Evolutionary conservation across 2,329 filamentous ascomycete genomes (phyloP), one percentile per base, ranked within the genome.

Genomic region (Amesomyces nigricolor): DNA sequence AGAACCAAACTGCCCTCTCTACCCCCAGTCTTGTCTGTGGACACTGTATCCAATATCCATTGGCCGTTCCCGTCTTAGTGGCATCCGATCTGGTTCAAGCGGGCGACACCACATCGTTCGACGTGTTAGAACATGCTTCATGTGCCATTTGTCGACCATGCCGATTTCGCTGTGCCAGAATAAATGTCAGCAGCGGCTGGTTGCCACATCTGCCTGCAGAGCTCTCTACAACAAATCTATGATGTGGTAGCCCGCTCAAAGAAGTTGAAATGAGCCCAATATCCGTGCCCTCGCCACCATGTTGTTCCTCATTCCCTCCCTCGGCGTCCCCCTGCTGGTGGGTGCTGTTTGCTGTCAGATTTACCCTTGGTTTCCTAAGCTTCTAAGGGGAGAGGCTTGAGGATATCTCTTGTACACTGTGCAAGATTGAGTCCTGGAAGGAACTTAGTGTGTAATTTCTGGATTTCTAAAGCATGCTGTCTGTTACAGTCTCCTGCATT

Each of bases 311-410:
- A 19, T 19, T 19, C 17, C 17, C 3, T 19, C 17, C 17, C 17
- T 19, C 17, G 17, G 17, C 17, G 17, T 19, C 3, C 17, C 58
- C 56, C 1, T 82, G 78, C 78, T 82, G 79, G 79, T 80, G 59
- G 75, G 81, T 57, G 73, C 71, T 16, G 69, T 74, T 1, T 73
- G 79, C 38, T 82, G 82, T 61, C 78, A 83, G 62, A 79, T 83
- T 60, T 83, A 81, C 62, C 78, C 78, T 19, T 19, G 2, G 74
- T 79, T 29, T 77, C 73, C 14, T 82, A 76, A 50, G 78, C 81
- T 62, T 75, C 73, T 59, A 79, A 80, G 50, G 75, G 74, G 78
- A 80, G 65, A 78, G 78, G 3, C 65, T 79, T 35, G 78, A 78
- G 7, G 78, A 81, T 58, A 70, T 82, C 4, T 72, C 71, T 0